Evolutionary conservation across 805 yeast genomes (phyloP).

Genomic region (Cyberlindnera bimundalis): DNA sequence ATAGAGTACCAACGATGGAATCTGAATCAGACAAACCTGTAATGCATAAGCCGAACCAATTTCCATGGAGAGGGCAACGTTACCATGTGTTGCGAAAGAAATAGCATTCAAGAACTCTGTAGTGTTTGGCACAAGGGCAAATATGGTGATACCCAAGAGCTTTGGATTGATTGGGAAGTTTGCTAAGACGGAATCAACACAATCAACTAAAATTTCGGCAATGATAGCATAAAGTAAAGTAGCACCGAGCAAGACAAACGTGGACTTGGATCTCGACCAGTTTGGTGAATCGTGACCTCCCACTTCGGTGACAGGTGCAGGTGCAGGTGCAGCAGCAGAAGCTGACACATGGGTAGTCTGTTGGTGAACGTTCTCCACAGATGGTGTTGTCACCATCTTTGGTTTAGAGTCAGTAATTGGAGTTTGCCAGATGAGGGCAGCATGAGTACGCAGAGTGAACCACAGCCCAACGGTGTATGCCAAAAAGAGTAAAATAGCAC

Average conservation of each 20-base stretch:
- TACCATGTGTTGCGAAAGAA: constrained; percentile 93
- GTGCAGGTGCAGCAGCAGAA: constrained; percentile 6
- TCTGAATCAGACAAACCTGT: constrained; percentile 90
- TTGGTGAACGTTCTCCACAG: constrained; percentile 16
- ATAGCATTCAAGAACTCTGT: constrained; percentile 97
- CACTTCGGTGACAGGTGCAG: constrained; percentile 11
- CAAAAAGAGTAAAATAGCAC: constrained; percentile 75
- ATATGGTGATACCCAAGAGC: constrained; percentile 87
- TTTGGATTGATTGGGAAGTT: constrained; percentile 85
- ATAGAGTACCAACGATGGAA: constrained; percentile 83
- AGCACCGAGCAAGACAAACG: constrained; percentile 77
- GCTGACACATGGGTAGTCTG: constrained; percentile 4
- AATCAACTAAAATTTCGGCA: constrained; percentile 91
- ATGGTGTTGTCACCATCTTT: constrained; percentile 13
- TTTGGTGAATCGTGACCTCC: constrained; percentile 95
- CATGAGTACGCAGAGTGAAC: constrained; percentile 94
- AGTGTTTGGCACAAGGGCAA: constrained; percentile 94
- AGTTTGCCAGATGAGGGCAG: constrained; percentile 91
- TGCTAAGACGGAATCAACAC: constrained; percentile 81
- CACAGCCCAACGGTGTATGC: constrained; percentile 87
- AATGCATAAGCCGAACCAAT: constrained; percentile 97
- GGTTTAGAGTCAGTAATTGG: constrained; percentile 38
- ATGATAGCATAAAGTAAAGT: constrained; percentile 87
- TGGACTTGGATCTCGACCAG: constrained; percentile 86
- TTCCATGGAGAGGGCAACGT: constrained; percentile 95